Conservation (phyloP, 139 green algal species). For the Chlamydomonas sphaeroides region DNA sequence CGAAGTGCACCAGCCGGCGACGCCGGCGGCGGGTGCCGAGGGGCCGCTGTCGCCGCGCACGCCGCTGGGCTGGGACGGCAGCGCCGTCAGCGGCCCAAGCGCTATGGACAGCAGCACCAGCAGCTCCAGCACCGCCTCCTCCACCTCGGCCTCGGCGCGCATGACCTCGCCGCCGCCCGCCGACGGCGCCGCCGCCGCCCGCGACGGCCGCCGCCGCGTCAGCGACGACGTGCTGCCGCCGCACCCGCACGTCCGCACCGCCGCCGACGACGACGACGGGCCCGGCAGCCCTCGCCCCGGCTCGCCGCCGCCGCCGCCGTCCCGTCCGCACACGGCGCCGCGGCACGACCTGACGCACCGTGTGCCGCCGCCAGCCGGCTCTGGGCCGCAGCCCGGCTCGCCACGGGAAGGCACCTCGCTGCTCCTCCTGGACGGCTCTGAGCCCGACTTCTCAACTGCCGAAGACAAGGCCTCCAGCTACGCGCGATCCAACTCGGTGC, state of each 20-base stretch:
- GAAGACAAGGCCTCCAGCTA: too few species aligned
- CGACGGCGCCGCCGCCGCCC: not conserved
- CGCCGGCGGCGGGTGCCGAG: not conserved
- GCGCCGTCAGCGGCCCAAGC: not conserved
- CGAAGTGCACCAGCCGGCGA: not conserved
- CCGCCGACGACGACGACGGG: not conserved
- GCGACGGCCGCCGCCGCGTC: not conserved
- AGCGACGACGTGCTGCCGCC: slow-evolving; percentile 4
- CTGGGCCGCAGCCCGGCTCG: too few species aligned
- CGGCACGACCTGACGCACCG: too few species aligned
- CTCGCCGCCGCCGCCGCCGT: too few species aligned
- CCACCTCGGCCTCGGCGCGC: not conserved
- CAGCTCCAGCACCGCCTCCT: not conserved
- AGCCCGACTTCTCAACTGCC: too few species aligned
- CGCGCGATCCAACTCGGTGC: too few species aligned
- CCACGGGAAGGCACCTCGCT: too few species aligned
- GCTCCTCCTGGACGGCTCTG: too few species aligned
- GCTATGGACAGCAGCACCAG: not conserved
- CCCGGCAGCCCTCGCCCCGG: too few species aligned
- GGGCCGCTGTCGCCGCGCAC: slow-evolving; percentile 22
- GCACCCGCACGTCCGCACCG: not conserved
- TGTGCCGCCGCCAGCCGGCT: too few species aligned
- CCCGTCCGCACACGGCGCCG: slow-evolving; percentile 19
- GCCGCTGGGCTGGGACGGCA: slow-evolving; percentile 10
- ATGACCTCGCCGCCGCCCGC: not conserved